phyloP scores from a whole-genome alignment of 2,329 filamentous ascomycete genomes.

The Neofusicoccum laricinum region DNA sequence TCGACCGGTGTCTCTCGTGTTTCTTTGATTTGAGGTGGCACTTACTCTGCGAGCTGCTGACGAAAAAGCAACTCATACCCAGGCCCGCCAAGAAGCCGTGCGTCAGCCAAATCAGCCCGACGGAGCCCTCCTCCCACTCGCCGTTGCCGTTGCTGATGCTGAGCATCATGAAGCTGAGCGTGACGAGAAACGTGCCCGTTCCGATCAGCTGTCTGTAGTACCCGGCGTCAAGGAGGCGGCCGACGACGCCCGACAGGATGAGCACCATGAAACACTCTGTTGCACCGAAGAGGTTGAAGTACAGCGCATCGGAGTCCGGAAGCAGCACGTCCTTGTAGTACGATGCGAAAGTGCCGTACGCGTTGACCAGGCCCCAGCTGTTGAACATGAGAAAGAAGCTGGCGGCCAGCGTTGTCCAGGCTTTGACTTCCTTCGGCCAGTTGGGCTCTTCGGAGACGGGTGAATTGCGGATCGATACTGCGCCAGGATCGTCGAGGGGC shows the following conservation, averaged over 20 bases:
- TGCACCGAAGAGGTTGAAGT: constrained; percentile 48
- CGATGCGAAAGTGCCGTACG: constrained; percentile 50
- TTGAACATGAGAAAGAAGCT: constrained; percentile 54
- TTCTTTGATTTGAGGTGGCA: constrained; percentile 8
- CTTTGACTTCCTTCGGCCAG: constrained; percentile 46
- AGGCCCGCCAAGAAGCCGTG: constrained; percentile 48
- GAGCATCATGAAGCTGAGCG: constrained; percentile 45
- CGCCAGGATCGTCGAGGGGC: background rate
- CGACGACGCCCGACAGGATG: constrained; percentile 44
- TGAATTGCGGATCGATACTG: background rate
- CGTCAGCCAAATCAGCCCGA: constrained; percentile 44
- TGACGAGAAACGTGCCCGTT: constrained; percentile 42
- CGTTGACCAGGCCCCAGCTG: constrained; percentile 48
- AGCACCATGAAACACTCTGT: constrained; percentile 49
- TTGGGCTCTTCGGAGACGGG: constrained; percentile 16
- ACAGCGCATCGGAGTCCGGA: constrained; percentile 36
- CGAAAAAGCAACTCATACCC: constrained; percentile 54
- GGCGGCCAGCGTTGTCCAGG: constrained; percentile 44
- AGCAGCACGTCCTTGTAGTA: constrained; percentile 49
- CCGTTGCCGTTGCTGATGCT: constrained; percentile 41
- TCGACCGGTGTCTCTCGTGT: background rate
- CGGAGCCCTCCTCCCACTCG: constrained; percentile 36
- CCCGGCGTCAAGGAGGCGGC: constrained; percentile 49
- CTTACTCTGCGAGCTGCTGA: constrained; percentile 50
- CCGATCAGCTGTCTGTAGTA: constrained; percentile 40